A percentile compares a stretch with the other conserved stretches of the same genome.
Evolutionary conservation across 352 stramenopile genomes (phyloP).

Genomic region (Phytophthora citricola): DNA sequence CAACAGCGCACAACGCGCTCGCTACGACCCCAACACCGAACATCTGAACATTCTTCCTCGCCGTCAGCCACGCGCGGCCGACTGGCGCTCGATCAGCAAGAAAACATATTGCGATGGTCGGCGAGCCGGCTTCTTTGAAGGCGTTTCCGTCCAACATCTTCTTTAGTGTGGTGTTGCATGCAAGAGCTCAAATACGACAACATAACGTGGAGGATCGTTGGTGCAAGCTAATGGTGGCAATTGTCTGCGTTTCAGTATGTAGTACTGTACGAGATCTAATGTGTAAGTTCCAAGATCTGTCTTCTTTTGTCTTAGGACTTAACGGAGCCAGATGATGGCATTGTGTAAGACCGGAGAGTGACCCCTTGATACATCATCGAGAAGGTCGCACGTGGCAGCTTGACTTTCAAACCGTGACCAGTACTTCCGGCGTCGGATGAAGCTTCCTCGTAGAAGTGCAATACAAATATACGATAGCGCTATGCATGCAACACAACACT

Average conservation of each 20-base stretch:
- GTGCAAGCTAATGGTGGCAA: too few relatives aligned
- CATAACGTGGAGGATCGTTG: too few relatives aligned
- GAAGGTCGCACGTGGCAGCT: too few relatives aligned
- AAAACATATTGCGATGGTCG: background rate
- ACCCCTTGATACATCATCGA: too few relatives aligned
- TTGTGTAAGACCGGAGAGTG: too few relatives aligned
- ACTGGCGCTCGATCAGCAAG: too few relatives aligned
- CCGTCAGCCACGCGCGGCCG: background rate
- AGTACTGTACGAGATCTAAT: background rate
- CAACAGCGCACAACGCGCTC: background rate
- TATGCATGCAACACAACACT: too few relatives aligned
- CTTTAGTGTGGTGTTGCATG: constrained; percentile 1
- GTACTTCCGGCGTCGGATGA: too few relatives aligned
- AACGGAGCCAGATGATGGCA: background rate
- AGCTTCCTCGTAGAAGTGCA: too few relatives aligned
- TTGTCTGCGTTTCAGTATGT: background rate
- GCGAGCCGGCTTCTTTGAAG: background rate
- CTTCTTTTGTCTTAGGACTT: background rate
- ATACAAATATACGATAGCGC: too few relatives aligned
- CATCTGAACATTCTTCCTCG: constrained; percentile 5
- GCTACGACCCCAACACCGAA: background rate
- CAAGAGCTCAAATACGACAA: too few relatives aligned
- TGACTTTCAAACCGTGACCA: too few relatives aligned
- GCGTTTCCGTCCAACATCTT: background rate
- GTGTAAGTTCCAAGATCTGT: background rate